These are phyloP conservation scores for Candida succiphila DNA, from an alignment of 805 yeast species.

Conservation along the genomic window DNA sequence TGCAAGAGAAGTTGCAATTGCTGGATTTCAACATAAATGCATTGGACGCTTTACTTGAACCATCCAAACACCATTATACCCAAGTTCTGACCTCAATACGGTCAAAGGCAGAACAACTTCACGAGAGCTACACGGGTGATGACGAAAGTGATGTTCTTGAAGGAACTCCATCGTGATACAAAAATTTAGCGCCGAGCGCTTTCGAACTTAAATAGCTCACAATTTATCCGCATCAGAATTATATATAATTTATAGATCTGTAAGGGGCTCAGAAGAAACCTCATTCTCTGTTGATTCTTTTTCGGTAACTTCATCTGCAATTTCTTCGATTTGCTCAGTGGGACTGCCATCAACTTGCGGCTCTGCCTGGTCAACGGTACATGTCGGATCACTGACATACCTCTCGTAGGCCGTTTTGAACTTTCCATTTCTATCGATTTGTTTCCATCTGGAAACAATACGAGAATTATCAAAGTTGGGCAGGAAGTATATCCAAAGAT, in stretches of 20 bases:
- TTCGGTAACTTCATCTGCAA: no score
- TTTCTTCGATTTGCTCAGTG: no score
- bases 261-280: no score
- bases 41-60: constrained; percentile 4
- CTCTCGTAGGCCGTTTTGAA: constrained; percentile 14
- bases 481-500: constrained; percentile 7
- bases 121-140: background rate
- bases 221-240: no score
- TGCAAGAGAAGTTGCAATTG: constrained; percentile 4
- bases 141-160: no score
- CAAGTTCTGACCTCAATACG: background rate
- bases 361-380: background rate
- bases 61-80: constrained; percentile 5
- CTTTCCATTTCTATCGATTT: constrained; percentile 17
- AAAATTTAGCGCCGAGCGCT: no score
- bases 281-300: no score
- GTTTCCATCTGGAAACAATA: constrained; percentile 17
- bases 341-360: no score
- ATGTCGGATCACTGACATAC: background rate
- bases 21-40: constrained; percentile 7
- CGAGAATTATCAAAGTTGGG: constrained; percentile 12
- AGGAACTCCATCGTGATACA: no score
- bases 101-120: background rate
- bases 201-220: no score
- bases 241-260: no score